A percentile compares a stretch with the other conserved stretches of the same genome.
Evolutionary conservation across 176 grass and related monocot genomes (phyloP).

Genomic region (Panicum miliaceum): DNA sequence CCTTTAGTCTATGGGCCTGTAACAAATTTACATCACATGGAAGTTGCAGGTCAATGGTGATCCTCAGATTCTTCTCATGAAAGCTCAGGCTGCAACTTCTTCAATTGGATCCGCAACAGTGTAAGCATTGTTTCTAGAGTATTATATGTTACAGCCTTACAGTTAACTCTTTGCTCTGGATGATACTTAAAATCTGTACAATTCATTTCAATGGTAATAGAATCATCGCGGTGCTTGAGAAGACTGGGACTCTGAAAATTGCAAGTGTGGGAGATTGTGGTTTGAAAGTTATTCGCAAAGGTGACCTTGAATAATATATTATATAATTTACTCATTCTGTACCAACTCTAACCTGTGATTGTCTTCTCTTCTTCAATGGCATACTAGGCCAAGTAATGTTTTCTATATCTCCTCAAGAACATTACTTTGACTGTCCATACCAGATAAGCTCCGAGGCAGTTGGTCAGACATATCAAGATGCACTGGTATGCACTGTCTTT

Average conservation of each 20-base stretch:
- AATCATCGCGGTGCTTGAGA: constrained; percentile 83
- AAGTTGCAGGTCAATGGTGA: constrained; percentile 65
- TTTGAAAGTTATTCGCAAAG: constrained; percentile 83
- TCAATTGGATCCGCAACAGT: constrained; percentile 85
- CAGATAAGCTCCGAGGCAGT: constrained; percentile 85
- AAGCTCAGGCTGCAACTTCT: constrained; percentile 84
- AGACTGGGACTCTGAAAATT: constrained; percentile 77
- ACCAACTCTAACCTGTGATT: background rate
- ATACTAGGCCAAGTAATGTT: constrained; percentile 80
- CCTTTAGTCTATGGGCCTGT: background rate
- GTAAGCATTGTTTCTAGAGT: constrained; percentile 51
- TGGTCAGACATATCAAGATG: constrained; percentile 89
- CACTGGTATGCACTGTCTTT: constrained; percentile 51
- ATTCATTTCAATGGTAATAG: constrained; percentile 49
- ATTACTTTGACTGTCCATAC: constrained; percentile 96
- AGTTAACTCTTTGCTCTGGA: background rate
- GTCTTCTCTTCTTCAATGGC: constrained; percentile 20
- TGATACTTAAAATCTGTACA: constrained; percentile 1
- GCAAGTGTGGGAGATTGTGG: constrained; percentile 92
- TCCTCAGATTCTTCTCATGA: constrained; percentile 89
- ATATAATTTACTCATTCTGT: constrained; percentile 11
- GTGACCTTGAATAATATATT: constrained; percentile 39
- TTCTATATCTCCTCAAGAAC: constrained; percentile 83
- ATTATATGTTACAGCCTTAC: constrained; percentile 35
- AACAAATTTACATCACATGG: constrained; percentile 18